Base-by-base conservation (phyloP, 2,329 filamentous ascomycete species). In the Dactylellina cionopaga region DNA sequence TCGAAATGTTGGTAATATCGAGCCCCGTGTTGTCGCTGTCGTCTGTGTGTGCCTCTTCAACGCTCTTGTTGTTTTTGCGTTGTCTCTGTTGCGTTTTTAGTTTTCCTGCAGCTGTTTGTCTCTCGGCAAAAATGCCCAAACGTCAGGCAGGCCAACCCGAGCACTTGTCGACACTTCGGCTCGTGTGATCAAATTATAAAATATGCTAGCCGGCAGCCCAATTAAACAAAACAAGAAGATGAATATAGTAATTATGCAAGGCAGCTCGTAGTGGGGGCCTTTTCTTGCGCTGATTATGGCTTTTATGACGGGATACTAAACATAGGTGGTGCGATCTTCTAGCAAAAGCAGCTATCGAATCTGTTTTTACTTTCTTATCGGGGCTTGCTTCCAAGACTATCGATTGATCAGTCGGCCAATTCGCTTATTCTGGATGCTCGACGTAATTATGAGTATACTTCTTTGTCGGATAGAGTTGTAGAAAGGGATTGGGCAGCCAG, bases 401-500 rank as follows among this genome's bases (percentile, higher is more conserved):
- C n/a, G n/a, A n/a, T n/a, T n/a, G n/a, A n/a, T n/a, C n/a, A n/a
- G n/a, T n/a, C n/a, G n/a, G n/a, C n/a, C n/a, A n/a, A n/a, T n/a
- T n/a, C n/a, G n/a, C n/a, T n/a, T n/a, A n/a, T n/a, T n/a, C n/a
- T n/a, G n/a, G n/a, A n/a, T n/a, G n/a, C n/a, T n/a, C n/a, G n/a
- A n/a, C n/a, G n/a, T n/a, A n/a, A n/a, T n/a, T n/a, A n/a, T n/a
- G n/a, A n/a, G n/a, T n/a, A n/a, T n/a, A n/a, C n/a, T n/a, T n/a
- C n/a, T n/a, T 13, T 33, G 0, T 60, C 58, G 58, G 46, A 25
- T 63, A 10, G 24, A 52, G 15, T 35, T 64, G 59, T 54, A 54
- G 24, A 64, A 55, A n/a, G 44, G 37, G 46, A 54, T 37, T 55
- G 15, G 59, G 59, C 37, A 55, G 27, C 59, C 59, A 46, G 59